phyloP scores from a whole-genome alignment of 441 rosid species.

The Arabidopsis lyrata region DNA sequence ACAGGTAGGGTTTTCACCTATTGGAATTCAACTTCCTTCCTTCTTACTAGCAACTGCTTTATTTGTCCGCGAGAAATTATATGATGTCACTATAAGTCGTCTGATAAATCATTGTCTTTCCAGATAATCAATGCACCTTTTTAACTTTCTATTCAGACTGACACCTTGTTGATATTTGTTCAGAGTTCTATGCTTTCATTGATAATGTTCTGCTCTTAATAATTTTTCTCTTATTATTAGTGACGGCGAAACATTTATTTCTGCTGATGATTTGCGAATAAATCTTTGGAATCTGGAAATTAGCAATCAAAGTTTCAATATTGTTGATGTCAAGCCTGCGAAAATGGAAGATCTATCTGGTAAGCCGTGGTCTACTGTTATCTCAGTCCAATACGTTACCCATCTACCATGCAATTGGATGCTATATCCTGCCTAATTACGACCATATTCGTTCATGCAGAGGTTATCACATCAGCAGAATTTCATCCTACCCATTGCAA shows the following conservation, averaged over 20 bases:
- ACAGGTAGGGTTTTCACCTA: constrained; percentile 60
- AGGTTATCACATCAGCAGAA: constrained; percentile 98
- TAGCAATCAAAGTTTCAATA: constrained; percentile 95
- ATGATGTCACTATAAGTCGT: constrained; percentile 1
- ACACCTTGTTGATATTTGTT: constrained; percentile 1
- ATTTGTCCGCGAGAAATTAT: neutral
- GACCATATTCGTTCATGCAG: constrained; percentile 55
- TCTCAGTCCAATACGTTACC: constrained; percentile 11
- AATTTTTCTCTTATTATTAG: constrained; percentile 46
- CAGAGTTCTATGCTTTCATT: constrained; percentile 9
- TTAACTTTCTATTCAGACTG: neutral
- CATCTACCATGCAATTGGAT: constrained; percentile 3
- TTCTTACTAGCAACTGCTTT: neutral
- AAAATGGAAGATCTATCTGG: constrained; percentile 99
- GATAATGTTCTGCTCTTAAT: constrained; percentile 9
- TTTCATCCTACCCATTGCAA: constrained; percentile 96
- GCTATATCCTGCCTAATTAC: constrained; percentile 7
- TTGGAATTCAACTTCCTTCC: neutral
- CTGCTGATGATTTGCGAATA: constrained; percentile 97
- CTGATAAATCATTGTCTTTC: constrained; percentile 1
- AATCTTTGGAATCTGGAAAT: constrained; percentile 99
- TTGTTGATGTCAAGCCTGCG: constrained; percentile 95
- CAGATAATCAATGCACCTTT: neutral
- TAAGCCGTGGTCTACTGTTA: constrained; percentile 40
- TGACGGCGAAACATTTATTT: constrained; percentile 98